Conservation (phyloP, 2,329 filamentous ascomycete genomes). For the Ceratocystis alfenasii region DNA sequence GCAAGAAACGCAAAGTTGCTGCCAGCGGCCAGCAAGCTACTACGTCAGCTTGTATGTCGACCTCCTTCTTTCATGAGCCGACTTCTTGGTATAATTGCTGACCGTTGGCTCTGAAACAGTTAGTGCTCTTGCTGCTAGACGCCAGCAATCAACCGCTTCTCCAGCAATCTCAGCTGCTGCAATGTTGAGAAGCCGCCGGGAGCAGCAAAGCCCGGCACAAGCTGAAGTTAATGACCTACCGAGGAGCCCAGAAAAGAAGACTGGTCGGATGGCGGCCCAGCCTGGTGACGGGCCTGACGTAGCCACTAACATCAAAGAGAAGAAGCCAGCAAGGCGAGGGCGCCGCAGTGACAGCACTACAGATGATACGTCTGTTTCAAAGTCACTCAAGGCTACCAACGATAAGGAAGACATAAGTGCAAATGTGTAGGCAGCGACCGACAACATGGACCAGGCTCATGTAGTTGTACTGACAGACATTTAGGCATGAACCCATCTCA, state of each 20-base stretch:
- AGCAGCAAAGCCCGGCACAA: not conserved
- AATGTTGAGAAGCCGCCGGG: not conserved
- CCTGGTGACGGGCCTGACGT: not conserved
- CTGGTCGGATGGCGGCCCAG: not conserved
- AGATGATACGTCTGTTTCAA: not conserved
- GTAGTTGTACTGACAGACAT: not conserved
- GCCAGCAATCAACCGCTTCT: slow-evolving; percentile 12
- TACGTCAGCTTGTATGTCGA: slow-evolving; percentile 19
- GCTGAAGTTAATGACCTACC: not conserved
- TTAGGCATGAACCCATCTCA: slow-evolving; percentile 2
- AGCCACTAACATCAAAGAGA: not conserved
- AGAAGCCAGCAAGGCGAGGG: not conserved
- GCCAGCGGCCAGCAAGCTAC: not conserved
- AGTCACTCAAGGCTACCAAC: not conserved
- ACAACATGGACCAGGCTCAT: not conserved
- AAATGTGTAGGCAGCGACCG: not conserved
- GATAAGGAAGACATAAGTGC: not conserved
- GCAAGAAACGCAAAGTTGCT: slow-evolving; percentile 19
- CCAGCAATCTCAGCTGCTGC: slow-evolving; percentile 16
- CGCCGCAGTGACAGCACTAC: not conserved
- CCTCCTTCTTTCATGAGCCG: not conserved
- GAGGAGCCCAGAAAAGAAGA: not conserved
- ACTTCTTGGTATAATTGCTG: not conserved
- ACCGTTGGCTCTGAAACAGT: slow-evolving; percentile 13
- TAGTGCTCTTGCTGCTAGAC: slow-evolving; percentile 19